These are phyloP conservation scores for Malassezia sp. DNA, from an alignment of 1,284 basidiomycete genomes.

Conservation along the genomic window DNA sequence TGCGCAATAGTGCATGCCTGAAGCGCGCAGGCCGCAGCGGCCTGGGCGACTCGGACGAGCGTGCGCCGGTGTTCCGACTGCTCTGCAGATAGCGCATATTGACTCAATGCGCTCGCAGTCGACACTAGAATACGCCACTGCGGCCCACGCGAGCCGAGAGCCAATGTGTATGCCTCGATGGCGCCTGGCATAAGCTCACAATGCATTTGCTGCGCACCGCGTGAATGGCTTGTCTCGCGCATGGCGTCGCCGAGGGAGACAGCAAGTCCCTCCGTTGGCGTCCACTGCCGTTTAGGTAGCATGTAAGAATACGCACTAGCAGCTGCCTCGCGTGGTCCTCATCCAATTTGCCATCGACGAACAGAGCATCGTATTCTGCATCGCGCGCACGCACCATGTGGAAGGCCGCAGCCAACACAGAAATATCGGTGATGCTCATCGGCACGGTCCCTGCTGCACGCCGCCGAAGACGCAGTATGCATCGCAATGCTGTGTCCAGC, in stretches of 20 bases:
- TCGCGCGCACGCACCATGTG: neutral
- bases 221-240: no score
- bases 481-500: constrained; percentile 10
- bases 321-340: neutral
- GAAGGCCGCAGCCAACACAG: constrained; percentile 2
- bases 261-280: constrained; percentile 5
- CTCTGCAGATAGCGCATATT: neutral
- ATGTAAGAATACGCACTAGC: constrained; percentile 6
- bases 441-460: neutral
- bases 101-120: neutral
- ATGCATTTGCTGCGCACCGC: neutral
- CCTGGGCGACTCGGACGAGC: neutral
- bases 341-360: neutral
- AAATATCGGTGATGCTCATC: neutral
- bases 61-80: no score
- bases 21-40: neutral
- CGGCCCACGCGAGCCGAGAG: constrained; percentile 5
- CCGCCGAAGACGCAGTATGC: neutral
- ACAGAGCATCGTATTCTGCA: neutral
- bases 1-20: neutral
- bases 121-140: constrained; percentile 1
- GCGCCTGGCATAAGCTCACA: neutral
- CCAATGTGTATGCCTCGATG: constrained; percentile 10
- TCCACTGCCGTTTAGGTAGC: constrained; percentile 13
- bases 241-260: constrained; percentile 10